phyloP scores from a whole-genome alignment of 148 eudicot genomes.

The Linanthus parryae region DNA sequence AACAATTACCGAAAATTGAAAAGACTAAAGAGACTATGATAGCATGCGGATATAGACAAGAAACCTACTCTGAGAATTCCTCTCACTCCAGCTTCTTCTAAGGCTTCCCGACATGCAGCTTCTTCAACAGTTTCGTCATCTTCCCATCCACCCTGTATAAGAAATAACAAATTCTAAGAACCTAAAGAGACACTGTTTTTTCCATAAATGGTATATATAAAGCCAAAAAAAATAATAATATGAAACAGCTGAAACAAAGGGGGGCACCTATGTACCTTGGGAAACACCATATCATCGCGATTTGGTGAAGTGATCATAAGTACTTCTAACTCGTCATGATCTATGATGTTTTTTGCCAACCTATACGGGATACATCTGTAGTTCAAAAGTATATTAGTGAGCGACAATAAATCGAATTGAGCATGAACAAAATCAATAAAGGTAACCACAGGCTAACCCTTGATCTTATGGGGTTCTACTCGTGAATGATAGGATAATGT shows the following conservation, averaged over 20 bases:
- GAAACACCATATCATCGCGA: conserved; percentile 18
- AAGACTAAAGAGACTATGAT: not conserved
- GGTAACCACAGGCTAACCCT: too few species aligned
- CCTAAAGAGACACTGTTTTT: not conserved
- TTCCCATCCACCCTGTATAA: conserved; percentile 21
- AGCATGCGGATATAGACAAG: not conserved
- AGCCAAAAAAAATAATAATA: not conserved
- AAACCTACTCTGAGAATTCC: conserved; percentile 19
- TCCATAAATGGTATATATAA: not conserved
- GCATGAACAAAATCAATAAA: too few species aligned
- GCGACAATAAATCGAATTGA: too few species aligned
- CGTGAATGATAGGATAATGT: too few species aligned
- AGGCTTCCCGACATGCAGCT: conserved; percentile 21
- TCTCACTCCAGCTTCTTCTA: conserved; percentile 23
- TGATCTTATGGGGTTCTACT: too few species aligned
- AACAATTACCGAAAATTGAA: too few species aligned
- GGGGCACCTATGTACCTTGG: conserved; percentile 10
- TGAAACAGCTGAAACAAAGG: not conserved
- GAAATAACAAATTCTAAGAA: too few species aligned
- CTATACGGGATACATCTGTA: conserved; percentile 21
- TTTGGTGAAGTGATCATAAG: conserved; percentile 24
- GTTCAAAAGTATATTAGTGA: too few species aligned
- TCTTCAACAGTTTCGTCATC: conserved; percentile 16
- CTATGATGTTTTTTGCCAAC: conserved; percentile 4
- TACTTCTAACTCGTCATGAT: conserved; percentile 8